Evolutionary conservation across 116 monocot species (phyloP), one percentile per base, ranked within the genome.

Genomic region (Zostera marina): DNA sequence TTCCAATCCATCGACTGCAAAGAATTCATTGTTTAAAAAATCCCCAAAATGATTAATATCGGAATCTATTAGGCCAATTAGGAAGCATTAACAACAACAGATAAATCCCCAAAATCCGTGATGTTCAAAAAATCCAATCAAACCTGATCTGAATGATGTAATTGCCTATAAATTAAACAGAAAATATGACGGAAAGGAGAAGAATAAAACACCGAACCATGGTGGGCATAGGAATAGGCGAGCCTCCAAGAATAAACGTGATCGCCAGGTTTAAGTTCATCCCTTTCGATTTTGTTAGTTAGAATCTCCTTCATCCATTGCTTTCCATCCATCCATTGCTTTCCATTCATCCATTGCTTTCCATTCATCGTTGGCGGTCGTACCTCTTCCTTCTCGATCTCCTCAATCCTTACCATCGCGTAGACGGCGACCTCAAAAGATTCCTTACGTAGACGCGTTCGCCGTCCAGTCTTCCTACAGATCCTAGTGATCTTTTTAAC

Each of bases 161-260:
- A 51, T 16, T 19, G 51, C 51, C 0, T 4, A 51, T 19, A 54
- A 26, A 53, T 24, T 23, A 19, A 23, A 53, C 23, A 11, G 23
- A 5, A 4, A 6, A 41, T 8, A 16, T 39, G 40, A 19, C 7
- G 20, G 44, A 10, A 22, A 22, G 42, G 13, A 44, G 10, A 22
- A n/a, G 41, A 15, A 57, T 2, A 22, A 23, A 20, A 55, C 6
- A 55, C 8, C 11, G 55, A 15, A 84, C 94, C 94, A 76, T 94
- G 89, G 58, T 94, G 94, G 23, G 88, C 74, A 69, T 94, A 94
- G 67, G 82, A 65, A 72, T 94, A 94, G 49, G 85, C 85, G 51
- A 66, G 70, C 24, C 94, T 69, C 94, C 94, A 88, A 1, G 94
- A 82, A 61, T 94, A 94, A 73, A 94, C 72, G 76, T 94, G 94